Base-by-base conservation (phyloP, 169 alveolate species). In the Plasmodium berghei region DNA sequence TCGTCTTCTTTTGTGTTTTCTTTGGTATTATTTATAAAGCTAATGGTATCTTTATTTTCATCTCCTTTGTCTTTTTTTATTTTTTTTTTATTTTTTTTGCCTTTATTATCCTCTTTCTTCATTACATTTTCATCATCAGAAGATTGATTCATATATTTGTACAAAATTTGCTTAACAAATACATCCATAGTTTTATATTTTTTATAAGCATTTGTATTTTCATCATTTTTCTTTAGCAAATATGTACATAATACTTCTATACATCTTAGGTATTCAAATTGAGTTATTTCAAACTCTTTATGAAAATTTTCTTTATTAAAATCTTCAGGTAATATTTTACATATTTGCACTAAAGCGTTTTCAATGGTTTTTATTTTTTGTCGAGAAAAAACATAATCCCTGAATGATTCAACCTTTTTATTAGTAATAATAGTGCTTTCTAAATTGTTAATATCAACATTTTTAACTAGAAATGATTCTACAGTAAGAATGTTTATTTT, bases 401-500 rank as follows among this genome's bases (percentile, higher is more conserved):
- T 66, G 5, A 77, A 63, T 46, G 24, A 22, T 24, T 77, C 64
- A n/a, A 67, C 49, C 54, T 77, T 77, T 40, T 59, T 70, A 9
- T 64, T 77, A 28, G 77, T 63, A 28, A 63, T 48, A 0, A 77
- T 0, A 12, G 89, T 77, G 16, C n/a, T 48, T 4, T 62, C 34
- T 40, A 77, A 22, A 46, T 66, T 49, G 8, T 77, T 77, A n/a
- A 26, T n/a, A 52, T 77, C 89, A 2, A 77, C 70, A 52, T 64
- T 77, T 14, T 16, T 55, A 9, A 77, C 52, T 14, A 77, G 24
- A 1, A 77, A 56, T 9, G 52, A 16, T 45, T 64, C 40, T n/a
- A 77, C 16, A 54, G 42, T 40, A 34, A 14, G 64, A 9, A 77
- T 22, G 20, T 77, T 59, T 5, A 77, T 58, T 5, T 77, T 49